Evolutionary conservation across 164 flowering plant genomes (phyloP).

Genomic region (Berberis thunbergii): DNA sequence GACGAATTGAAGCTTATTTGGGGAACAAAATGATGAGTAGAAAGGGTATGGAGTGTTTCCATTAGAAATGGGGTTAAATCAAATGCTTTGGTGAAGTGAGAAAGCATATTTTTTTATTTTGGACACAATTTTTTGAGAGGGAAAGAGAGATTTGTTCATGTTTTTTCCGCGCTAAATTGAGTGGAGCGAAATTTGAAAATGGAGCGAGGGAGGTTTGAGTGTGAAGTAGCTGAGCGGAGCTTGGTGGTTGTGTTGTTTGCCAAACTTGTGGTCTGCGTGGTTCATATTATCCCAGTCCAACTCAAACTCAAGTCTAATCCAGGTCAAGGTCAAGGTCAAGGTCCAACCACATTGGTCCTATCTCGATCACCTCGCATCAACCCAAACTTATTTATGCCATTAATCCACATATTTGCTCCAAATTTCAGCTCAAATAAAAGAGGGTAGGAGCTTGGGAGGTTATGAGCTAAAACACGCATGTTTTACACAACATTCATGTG

Average conservation of each 20-base stretch:
- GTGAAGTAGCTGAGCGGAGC: neutral
- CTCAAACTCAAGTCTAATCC: too few species aligned
- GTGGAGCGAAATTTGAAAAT: neutral
- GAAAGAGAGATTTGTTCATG: constrained; percentile 1
- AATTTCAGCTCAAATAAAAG: too few species aligned
- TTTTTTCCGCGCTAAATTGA: neutral
- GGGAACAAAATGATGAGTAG: neutral
- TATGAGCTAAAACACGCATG: too few species aligned
- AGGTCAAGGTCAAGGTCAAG: too few species aligned
- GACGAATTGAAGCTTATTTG: constrained; percentile 6
- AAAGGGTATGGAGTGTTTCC: neutral
- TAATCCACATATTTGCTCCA: too few species aligned
- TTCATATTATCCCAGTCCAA: too few species aligned
- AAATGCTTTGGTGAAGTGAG: neutral
- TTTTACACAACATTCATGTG: too few species aligned
- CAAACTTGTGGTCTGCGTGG: too few species aligned
- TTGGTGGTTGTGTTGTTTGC: neutral
- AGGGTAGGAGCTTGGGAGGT: too few species aligned
- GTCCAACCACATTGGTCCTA: too few species aligned
- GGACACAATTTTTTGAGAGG: neutral
- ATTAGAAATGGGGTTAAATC: neutral
- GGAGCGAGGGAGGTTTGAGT: neutral
- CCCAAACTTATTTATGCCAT: too few species aligned
- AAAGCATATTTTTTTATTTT: neutral
- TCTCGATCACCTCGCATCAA: too few species aligned